Evolutionary conservation across 257 asterid genomes (phyloP).

Genomic region (Primulina tabacum): DNA sequence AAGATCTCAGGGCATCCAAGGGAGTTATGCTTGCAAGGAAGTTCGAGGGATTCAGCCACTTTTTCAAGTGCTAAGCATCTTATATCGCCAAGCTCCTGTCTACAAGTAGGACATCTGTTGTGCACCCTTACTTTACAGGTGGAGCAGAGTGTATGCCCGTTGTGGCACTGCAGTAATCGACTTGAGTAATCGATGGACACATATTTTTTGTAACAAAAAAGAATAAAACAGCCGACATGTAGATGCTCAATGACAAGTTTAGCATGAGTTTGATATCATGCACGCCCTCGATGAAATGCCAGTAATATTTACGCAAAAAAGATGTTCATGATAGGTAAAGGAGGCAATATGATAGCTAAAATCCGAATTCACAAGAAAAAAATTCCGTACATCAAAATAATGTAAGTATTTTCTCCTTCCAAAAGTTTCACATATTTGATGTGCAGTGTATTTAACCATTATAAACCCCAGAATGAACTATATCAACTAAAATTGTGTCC

Average conservation of each 20-base stretch:
- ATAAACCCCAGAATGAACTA: neutral
- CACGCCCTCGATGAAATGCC: neutral
- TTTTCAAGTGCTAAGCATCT: constrained; percentile 90
- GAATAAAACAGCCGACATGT: no score
- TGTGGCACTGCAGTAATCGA: constrained; percentile 63
- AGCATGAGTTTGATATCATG: no score
- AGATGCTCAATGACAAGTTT: no score
- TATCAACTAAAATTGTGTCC: neutral
- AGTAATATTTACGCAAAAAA: no score
- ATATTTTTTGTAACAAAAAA: neutral
- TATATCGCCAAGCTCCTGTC: constrained; percentile 92
- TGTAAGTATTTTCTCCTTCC: neutral
- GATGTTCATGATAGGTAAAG: no score
- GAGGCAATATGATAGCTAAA: no score
- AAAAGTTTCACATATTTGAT: neutral
- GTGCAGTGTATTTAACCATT: neutral
- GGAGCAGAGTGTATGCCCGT: constrained; percentile 86
- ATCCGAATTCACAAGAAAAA: no score
- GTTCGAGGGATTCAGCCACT: constrained; percentile 92
- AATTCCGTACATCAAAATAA: no score
- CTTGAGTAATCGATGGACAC: constrained; percentile 18
- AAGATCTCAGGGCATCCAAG: constrained; percentile 87
- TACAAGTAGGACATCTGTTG: constrained; percentile 81
- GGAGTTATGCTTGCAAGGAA: constrained; percentile 71
- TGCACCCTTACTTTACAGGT: constrained; percentile 85